Conservation (phyloP, 257 asterid species). For the Nicotiana obtusifolia region DNA sequence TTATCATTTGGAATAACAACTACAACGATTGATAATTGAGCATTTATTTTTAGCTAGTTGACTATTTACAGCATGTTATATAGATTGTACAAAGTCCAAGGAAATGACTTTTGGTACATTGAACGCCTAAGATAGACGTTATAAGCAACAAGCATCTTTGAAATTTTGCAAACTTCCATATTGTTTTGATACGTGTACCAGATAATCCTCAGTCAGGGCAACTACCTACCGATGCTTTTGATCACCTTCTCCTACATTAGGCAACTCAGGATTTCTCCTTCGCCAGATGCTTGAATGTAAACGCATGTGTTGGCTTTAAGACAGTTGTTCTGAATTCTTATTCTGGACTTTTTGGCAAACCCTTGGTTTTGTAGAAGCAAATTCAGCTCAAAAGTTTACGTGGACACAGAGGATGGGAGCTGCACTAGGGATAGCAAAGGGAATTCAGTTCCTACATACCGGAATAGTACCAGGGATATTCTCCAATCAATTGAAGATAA, state of each 20-base stretch:
- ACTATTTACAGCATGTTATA: background rate
- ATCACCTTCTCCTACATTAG: background rate
- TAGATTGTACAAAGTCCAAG: background rate
- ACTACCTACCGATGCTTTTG: background rate
- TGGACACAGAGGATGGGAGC: conserved; percentile 78
- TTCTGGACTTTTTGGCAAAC: background rate
- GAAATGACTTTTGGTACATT: background rate
- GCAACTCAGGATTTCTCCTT: background rate
- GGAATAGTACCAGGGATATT: conserved; percentile 77
- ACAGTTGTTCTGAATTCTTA: background rate
- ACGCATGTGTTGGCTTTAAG: background rate
- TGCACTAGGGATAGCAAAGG: conserved; percentile 62
- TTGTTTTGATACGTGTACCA: background rate
- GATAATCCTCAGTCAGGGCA: background rate
- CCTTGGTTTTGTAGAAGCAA: conserved; percentile 31
- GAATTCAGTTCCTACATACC: conserved; percentile 81
- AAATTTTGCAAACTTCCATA: background rate
- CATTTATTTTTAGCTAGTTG: background rate
- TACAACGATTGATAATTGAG: background rate
- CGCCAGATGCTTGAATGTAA: background rate
- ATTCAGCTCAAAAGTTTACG: conserved; percentile 33
- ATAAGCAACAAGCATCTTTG: background rate
- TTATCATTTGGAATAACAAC: background rate
- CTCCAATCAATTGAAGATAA: conserved; percentile 56
- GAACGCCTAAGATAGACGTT: background rate